Base-by-base conservation (phyloP, 2,329 filamentous ascomycete genomes). In the Passalora sequoiae region DNA sequence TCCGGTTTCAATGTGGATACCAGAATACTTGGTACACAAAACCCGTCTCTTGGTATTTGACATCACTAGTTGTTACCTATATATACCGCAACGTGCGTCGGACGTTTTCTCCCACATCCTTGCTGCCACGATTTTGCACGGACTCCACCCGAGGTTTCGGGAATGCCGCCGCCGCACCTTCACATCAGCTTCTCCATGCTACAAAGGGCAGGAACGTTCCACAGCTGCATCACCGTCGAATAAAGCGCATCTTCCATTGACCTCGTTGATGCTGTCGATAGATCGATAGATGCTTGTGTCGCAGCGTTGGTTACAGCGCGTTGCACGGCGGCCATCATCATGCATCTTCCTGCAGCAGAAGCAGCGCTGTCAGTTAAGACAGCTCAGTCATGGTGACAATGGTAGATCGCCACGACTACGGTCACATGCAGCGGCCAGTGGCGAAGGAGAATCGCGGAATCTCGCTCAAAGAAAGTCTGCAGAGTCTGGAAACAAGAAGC, bases 271-370 rank as follows among this genome's bases (percentile, higher is more conserved):
- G n/a, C n/a, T n/a, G n/a, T n/a, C n/a, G n/a, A n/a, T n/a, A n/a
- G n/a, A 20, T 21, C 40, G 24, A 47, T 56, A 56, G 53, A 57
- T 57, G 55, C 51, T 54, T 43, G 49, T 35, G 37, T 46, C 46
- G 51, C 53, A 47, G 27, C 42, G 39, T 36, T 33, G 40, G 29
- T 27, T 38, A 39, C 37, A 36, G 46, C 51, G 51, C 45, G 44
- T 50, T 21, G 44, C 42, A 19, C 40, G 31, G 41, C 43, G 10
- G 43, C n/a, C n/a, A n/a, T n/a, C n/a, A n/a, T n/a, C n/a, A n/a
- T n/a, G n/a, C n/a, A n/a, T n/a, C n/a, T n/a, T n/a, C n/a, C n/a
- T n/a, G n/a, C n/a, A n/a, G n/a, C n/a, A n/a, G n/a, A n/a, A n/a
- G n/a, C n/a, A n/a, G n/a, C n/a, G n/a, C n/a, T n/a, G n/a, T n/a